Evolutionary conservation across 768 basidiomycete genomes (phyloP).

Genomic region (Boletellus ananas): DNA sequence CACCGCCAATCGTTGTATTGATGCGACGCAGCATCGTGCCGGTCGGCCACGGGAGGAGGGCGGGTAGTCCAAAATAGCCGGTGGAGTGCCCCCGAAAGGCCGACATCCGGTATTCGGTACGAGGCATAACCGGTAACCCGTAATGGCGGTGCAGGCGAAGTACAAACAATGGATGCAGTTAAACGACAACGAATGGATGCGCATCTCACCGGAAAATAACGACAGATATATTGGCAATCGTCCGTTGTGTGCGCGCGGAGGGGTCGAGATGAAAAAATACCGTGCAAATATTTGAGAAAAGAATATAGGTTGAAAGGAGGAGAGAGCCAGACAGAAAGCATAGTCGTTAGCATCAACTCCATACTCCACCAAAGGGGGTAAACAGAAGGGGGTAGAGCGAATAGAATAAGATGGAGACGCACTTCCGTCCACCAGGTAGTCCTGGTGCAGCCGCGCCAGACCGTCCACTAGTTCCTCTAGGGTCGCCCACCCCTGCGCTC

Average conservation of each 20-base stretch:
- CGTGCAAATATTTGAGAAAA: not conserved
- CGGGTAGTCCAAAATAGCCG: slow-evolving; percentile 10
- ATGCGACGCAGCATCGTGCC: slow-evolving; percentile 5
- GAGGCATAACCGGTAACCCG: slow-evolving; percentile 9
- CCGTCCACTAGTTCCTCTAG: slow-evolving; percentile 7
- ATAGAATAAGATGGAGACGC: slow-evolving; percentile 17
- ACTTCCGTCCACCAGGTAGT: slow-evolving; percentile 25
- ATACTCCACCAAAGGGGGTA: not conserved
- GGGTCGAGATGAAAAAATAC: not conserved
- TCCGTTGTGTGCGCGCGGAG: slow-evolving; percentile 1
- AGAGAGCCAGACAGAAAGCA: not conserved
- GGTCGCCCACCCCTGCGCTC: not conserved
- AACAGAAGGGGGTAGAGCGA: not conserved
- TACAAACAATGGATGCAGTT: not conserved
- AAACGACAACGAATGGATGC: not conserved
- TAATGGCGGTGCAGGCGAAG: not conserved
- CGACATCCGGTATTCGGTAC: slow-evolving; percentile 5
- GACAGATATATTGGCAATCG: not conserved
- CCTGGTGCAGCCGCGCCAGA: slow-evolving; percentile 5
- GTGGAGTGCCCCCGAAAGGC: slow-evolving; percentile 8
- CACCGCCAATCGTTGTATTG: slow-evolving; percentile 14
- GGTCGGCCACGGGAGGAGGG: slow-evolving; percentile 1
- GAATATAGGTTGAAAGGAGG: not conserved
- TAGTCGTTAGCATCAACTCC: slow-evolving; percentile 11
- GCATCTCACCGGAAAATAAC: slow-evolving; percentile 1